phyloP scores from a whole-genome alignment of 106 monocot genomes.

The Allium cepa region DNA sequence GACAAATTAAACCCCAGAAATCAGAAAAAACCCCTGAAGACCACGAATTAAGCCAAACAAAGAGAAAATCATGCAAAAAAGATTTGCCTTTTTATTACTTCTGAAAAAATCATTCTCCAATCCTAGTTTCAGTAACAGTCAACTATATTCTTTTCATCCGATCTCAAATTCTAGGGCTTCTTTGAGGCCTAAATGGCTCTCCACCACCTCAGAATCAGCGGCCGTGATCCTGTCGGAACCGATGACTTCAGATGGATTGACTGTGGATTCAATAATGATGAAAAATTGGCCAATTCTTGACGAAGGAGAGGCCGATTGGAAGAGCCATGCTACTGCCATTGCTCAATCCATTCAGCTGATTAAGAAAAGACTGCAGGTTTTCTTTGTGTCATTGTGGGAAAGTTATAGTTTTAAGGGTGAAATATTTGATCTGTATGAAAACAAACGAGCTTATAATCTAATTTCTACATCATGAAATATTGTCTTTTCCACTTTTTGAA shows the following conservation, averaged over 20 bases:
- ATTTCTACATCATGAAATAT: no score
- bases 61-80: conserved; percentile 8
- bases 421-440: background rate
- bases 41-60: no score
- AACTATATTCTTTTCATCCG: background rate
- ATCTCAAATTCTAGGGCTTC: background rate
- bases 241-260: conserved; percentile 72
- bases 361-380: conserved; percentile 88
- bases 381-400: background rate
- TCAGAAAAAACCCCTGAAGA: no score
- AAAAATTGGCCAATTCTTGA: conserved; percentile 80
- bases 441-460: no score
- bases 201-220: conserved; percentile 18
- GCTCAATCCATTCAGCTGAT: conserved; percentile 79
- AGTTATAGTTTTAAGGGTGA: background rate
- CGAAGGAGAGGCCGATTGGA: conserved; percentile 72
- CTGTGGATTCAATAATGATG: conserved; percentile 56
- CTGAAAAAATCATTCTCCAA: conserved; percentile 3
- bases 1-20: no score
- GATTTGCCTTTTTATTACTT: background rate
- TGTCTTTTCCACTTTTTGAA: no score
- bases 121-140: background rate
- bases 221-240: conserved; percentile 14
- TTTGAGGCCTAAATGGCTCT: conserved; percentile 15
- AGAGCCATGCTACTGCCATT: conserved; percentile 85